Evolutionary conservation across 2,329 filamentous ascomycete species (phyloP), one percentile per base, ranked within the genome.

Genomic region (Pseudocercospora crystallina): DNA sequence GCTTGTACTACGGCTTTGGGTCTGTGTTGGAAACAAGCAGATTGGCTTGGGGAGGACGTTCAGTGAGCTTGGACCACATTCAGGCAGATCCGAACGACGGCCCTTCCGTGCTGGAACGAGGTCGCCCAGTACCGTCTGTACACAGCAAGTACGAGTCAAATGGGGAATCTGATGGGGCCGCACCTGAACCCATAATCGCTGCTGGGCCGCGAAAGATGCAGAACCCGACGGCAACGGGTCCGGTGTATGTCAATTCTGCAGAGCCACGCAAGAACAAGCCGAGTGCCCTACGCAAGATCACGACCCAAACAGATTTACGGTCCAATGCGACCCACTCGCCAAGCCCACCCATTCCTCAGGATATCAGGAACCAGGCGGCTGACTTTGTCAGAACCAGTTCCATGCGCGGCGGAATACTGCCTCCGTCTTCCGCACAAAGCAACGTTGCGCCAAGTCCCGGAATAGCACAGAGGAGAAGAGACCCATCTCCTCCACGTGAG

Each of bases 171-270:
- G 87, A 94, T 66, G 46, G 39, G 17, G 87, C 90, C 44, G 91
- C 90, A 20, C 91, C 92, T 11, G 92, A 86, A 33, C 92, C 92
- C 5, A 91, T 84, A 26, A 79, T 96, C 32, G 90, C 89, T 31
- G 86, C 80, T 42, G 91, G 91, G 5, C 89, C 91, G 49, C 83
- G 90, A 41, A 75, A 70, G 56, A 67, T 69, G 48, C 71, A 73
- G 57, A 73, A 73, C 58, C 73, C 65, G 8, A 54, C 51, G 2
- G 62, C 61, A 29, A 63, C 61, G 63, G 66, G 73, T 11, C 64
- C 65, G 8, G 65, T 68, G 5, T 67, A 63, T 38, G 63, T 67
- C 38, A 63, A 65, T 50, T 51, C 56, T 20, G 61, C 63, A n/a
- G 45, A 40, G 29, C 33, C 54, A 20, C 41, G 44, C 20, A 53